phyloP scores from a whole-genome alignment of 768 basidiomycete genomes.

The Mrakia gelida region DNA sequence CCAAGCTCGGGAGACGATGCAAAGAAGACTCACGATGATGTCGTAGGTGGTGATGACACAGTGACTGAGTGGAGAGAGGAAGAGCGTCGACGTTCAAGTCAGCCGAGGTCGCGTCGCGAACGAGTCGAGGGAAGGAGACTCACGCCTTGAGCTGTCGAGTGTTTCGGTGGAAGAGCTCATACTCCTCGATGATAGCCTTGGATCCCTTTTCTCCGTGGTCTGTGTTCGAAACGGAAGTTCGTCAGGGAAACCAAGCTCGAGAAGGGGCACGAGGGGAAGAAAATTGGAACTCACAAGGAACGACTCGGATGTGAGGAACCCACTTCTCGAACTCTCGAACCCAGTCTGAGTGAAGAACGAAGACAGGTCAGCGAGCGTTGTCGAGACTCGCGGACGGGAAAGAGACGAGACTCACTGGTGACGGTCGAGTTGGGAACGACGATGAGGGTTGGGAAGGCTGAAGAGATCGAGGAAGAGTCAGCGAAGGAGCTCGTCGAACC shows the following conservation, averaged over 20 bases:
- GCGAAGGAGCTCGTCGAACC: neutral
- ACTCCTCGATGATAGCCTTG: slow-evolving; percentile 72
- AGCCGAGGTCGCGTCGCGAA: neutral
- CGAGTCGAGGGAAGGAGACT: slow-evolving; percentile 18
- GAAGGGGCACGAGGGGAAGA: too few relatives aligned
- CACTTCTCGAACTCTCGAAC: slow-evolving; percentile 87
- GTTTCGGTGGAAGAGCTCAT: slow-evolving; percentile 66
- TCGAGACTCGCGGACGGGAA: slow-evolving; percentile 52
- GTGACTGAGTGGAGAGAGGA: neutral
- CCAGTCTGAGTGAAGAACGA: slow-evolving; percentile 51
- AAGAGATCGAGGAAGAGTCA: neutral
- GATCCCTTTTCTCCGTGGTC: slow-evolving; percentile 68
- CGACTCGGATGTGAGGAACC: slow-evolving; percentile 68
- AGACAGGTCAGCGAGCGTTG: slow-evolving; percentile 9
- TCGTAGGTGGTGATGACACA: slow-evolving; percentile 89
- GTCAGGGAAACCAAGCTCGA: neutral
- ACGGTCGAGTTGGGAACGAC: slow-evolving; percentile 82
- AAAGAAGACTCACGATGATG: slow-evolving; percentile 54
- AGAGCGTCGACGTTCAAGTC: neutral
- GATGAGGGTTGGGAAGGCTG: slow-evolving; percentile 72
- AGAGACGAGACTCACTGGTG: slow-evolving; percentile 54
- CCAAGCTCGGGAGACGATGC: neutral
- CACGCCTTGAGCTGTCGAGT: slow-evolving; percentile 43
- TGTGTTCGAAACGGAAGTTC: neutral
- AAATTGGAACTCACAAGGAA: slow-evolving; percentile 52